phyloP scores from a whole-genome alignment of 768 basidiomycete species.

The Psilocybe azurescens region DNA sequence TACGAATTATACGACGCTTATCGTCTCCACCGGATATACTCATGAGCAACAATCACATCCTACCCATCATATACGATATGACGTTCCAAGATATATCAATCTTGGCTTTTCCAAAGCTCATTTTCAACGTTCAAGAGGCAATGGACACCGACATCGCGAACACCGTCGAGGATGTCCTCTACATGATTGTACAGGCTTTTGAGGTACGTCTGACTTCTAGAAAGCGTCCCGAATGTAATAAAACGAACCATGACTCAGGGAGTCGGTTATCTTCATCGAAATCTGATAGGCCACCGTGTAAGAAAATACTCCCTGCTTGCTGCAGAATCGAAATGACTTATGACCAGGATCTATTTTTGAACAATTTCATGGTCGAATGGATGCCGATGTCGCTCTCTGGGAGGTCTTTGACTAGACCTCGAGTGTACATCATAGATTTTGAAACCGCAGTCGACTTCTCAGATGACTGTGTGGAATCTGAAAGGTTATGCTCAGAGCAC shows the following conservation, averaged over 20 bases:
- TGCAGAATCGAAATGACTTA: neutral
- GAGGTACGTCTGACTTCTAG: conserved; percentile 5
- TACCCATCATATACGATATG: conserved; percentile 4
- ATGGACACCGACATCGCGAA: neutral
- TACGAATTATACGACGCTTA: neutral
- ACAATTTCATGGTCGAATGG: conserved; percentile 17
- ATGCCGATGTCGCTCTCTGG: conserved; percentile 2
- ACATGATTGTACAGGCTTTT: conserved; percentile 15
- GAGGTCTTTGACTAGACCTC: conserved; percentile 7
- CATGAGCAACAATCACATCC: conserved; percentile 10
- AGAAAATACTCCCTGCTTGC: neutral
- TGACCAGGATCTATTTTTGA: conserved; percentile 13
- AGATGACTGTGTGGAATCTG: neutral
- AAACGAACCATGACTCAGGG: neutral
- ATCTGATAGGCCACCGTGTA: conserved; percentile 13
- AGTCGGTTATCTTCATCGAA: conserved; percentile 5
- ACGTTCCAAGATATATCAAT: conserved; percentile 5
- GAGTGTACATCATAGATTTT: conserved; percentile 20
- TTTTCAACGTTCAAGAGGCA: neutral
- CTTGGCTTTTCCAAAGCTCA: conserved; percentile 2
- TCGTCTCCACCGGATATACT: conserved; percentile 1
- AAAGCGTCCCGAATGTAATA: neutral
- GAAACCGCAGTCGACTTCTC: conserved; percentile 17
- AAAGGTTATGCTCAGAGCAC: neutral
- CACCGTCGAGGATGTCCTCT: conserved; percentile 14